phyloP scores from a whole-genome alignment of 306 rosid species.

The Crataegus laevigata region DNA sequence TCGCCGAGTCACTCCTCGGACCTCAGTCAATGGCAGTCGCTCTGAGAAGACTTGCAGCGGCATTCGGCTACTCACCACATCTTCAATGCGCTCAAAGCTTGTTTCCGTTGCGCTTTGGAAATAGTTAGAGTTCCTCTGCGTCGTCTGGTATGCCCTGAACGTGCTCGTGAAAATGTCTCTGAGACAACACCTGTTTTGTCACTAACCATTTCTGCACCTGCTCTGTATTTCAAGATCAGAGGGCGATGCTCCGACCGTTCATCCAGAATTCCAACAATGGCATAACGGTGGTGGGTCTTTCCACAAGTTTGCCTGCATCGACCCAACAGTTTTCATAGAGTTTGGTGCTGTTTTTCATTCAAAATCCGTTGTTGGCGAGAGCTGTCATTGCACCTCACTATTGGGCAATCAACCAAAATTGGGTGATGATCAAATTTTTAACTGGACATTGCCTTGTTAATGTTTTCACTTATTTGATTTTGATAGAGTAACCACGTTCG shows the following conservation, averaged over 20 bases:
- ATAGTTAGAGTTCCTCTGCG: constrained; percentile 2
- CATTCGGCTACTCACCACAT: constrained; percentile 12
- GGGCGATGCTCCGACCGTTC: constrained; percentile 14
- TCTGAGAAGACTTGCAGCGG: constrained; percentile 25
- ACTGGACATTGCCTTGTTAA: background rate
- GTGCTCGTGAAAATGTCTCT: constrained; percentile 22
- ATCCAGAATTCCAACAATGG: constrained; percentile 51
- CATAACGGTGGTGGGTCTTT: constrained; percentile 74
- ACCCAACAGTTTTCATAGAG: constrained; percentile 61
- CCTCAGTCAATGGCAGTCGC: constrained; percentile 9
- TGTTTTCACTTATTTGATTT: constrained; percentile 1
- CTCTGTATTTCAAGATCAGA: constrained; percentile 42
- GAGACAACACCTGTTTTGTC: background rate
- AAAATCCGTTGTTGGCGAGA: constrained; percentile 51
- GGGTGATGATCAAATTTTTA: constrained; percentile 31
- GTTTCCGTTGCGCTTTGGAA: background rate
- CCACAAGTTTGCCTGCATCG: constrained; percentile 59
- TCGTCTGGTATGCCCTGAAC: background rate
- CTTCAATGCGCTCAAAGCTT: constrained; percentile 1
- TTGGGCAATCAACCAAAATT: constrained; percentile 58
- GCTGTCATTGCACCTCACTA: constrained; percentile 59
- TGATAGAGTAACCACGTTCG: constrained; percentile 24
- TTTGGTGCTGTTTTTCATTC: constrained; percentile 73
- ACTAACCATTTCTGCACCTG: constrained; percentile 12
- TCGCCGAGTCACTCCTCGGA: background rate